phyloP scores from a whole-genome alignment of 108 stramenopile species.

The Epithemia pelagica region DNA sequence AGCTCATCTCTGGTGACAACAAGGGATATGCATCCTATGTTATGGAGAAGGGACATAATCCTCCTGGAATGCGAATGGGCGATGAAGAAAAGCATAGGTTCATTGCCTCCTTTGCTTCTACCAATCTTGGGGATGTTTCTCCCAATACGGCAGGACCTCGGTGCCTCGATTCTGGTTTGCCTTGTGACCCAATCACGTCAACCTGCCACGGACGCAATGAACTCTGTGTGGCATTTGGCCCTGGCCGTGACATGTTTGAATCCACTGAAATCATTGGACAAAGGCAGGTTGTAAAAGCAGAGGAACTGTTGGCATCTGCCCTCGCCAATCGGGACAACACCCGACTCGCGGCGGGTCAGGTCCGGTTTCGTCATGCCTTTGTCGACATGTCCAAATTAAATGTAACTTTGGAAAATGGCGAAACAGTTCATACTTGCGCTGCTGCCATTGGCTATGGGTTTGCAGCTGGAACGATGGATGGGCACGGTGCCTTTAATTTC shows the following conservation, averaged over 20 bases:
- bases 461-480: conserved; percentile 63
- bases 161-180: conserved; percentile 41
- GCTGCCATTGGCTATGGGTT: conserved; percentile 48
- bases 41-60: conserved; percentile 38
- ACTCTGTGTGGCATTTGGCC: conserved; percentile 40
- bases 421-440: conserved; percentile 28
- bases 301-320: conserved; percentile 9
- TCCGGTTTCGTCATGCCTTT: conserved; percentile 40
- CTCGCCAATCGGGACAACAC: neutral
- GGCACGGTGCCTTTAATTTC: conserved; percentile 47
- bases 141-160: conserved; percentile 50
- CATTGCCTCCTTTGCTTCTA: conserved; percentile 53
- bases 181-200: conserved; percentile 38
- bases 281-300: conserved; percentile 34
- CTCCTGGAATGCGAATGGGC: conserved; percentile 24
- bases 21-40: conserved; percentile 52
- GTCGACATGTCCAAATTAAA: conserved; percentile 38
- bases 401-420: conserved; percentile 30
- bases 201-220: conserved; percentile 44
- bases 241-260: conserved; percentile 47
- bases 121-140: conserved; percentile 56
- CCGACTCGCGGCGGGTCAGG: conserved; percentile 16
- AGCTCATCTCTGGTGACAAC: conserved; percentile 50
- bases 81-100: conserved; percentile 24
- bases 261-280: conserved; percentile 44